Base-by-base conservation (phyloP, 345 rosid genomes). In the Cardiospermum halicacabum region DNA sequence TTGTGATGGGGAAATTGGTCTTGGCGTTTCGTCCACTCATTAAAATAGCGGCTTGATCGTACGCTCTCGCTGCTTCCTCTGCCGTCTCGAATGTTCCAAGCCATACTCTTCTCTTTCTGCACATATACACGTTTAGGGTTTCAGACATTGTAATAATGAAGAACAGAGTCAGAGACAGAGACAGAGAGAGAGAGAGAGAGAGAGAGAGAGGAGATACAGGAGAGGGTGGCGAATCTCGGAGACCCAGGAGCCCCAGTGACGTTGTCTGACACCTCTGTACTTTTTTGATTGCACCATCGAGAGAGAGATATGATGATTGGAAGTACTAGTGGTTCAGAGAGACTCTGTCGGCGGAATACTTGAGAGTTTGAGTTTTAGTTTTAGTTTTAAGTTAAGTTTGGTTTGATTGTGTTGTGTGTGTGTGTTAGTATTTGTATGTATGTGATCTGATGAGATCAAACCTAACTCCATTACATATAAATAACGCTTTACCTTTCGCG, bases 221-320 rank as follows among this genome's bases (percentile, higher is more conserved):
- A 83, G 54, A 2, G 88, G 88, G 37, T 83, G 88, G 56, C 85
- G 85, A 72, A 83, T 83, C 72, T 83, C 88, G 22, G 85, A 78
- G 21, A 83, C 88, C 88, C 88, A 83, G n/a, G 88, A 83, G 58
- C 88, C 88, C 88, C 88, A 83, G 27, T 83, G 88, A 42, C 85
- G 88, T 64, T 83, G 88, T 73, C 88, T 72, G 72, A 83, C 88
- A 65, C 88, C 88, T 72, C 88, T 74, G 72, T 69, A 83, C 81
- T 83, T 83, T 78, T 75, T 80, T 42, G 88, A 69, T 51, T 80
- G 88, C 57, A 81, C 88, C 88, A 83, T 81, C 18, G 49, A 51
- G 55, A 42, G 27, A 58, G 47, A 39, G 60, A 15, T 34, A 51
- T 30, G 56, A 66, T 30, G 56, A 66, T 16, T 47, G 11, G 60